phyloP scores from a whole-genome alignment of 257 asterid genomes.

The Solanum pennellii region DNA sequence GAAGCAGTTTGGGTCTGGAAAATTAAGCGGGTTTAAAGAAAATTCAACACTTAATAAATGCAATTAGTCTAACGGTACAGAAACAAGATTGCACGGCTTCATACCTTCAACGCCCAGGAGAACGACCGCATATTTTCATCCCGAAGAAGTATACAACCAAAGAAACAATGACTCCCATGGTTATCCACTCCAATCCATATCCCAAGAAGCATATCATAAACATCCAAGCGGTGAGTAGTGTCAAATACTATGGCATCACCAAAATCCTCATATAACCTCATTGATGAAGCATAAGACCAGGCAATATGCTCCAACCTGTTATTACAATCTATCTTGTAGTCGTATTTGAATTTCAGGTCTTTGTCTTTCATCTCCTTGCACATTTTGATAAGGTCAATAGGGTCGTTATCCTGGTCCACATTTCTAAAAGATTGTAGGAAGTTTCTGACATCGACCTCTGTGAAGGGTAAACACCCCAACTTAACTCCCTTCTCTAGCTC shows the following conservation, averaged over 20 bases:
- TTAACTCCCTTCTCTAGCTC: constrained; percentile 91
- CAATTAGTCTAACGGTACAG: neutral
- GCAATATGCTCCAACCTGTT: constrained; percentile 85
- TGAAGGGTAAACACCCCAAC: constrained; percentile 88
- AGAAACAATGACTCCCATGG: constrained; percentile 48
- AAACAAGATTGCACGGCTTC: neutral
- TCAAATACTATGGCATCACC: constrained; percentile 96
- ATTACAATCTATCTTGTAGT: constrained; percentile 60
- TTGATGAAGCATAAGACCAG: constrained; percentile 93
- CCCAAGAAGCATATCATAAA: constrained; percentile 95
- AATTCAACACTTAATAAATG: neutral
- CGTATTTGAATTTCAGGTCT: constrained; percentile 76
- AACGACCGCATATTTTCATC: constrained; percentile 53
- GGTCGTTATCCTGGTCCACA: constrained; percentile 81
- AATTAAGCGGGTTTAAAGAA: neutral
- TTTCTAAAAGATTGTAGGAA: constrained; percentile 79
- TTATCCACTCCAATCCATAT: constrained; percentile 68
- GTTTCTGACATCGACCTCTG: constrained; percentile 91
- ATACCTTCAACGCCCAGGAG: constrained; percentile 94
- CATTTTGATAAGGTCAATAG: constrained; percentile 78
- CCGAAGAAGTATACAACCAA: constrained; percentile 49
- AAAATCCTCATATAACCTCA: constrained; percentile 68
- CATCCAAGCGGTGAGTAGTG: constrained; percentile 85
- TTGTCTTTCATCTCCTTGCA: constrained; percentile 85
- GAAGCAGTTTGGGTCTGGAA: neutral